phyloP scores from a whole-genome alignment of 805 yeast species.

The Maudiozyma barnettii region DNA sequence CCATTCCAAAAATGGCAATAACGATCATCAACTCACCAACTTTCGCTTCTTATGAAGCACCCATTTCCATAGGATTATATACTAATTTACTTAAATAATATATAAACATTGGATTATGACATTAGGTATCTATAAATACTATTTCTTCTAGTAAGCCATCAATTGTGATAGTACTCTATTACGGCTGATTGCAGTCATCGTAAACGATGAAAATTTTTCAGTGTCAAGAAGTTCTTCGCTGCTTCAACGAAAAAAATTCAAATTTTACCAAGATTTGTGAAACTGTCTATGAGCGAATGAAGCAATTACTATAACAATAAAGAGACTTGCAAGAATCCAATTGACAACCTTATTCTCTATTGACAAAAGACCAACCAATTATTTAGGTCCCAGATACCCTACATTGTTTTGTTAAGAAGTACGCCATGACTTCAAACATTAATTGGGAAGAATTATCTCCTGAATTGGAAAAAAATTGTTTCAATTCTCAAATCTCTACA shows the following conservation, averaged over 20 bases:
- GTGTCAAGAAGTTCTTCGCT: neutral
- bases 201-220: slow-evolving; percentile 8
- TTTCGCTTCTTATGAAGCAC: no score
- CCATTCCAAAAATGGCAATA: slow-evolving; percentile 46
- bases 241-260: neutral
- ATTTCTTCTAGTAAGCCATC: no score
- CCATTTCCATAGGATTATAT: no score
- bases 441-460: slow-evolving; percentile 21
- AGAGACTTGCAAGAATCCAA: neutral
- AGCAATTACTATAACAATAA: no score
- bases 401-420: neutral
- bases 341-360: neutral
- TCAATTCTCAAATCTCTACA: slow-evolving; percentile 17
- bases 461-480: slow-evolving; percentile 12
- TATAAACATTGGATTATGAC: no score
- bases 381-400: neutral
- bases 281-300: neutral
- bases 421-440: slow-evolving; percentile 4
- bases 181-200: neutral
- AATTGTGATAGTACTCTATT: neutral
- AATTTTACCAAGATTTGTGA: no score
- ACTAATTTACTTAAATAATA: no score
- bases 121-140: no score
- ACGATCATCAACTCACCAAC: no score
- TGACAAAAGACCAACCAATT: neutral